Conservation (phyloP, 1,139 yeast genomes). For the Hansenula sp. region DNA sequence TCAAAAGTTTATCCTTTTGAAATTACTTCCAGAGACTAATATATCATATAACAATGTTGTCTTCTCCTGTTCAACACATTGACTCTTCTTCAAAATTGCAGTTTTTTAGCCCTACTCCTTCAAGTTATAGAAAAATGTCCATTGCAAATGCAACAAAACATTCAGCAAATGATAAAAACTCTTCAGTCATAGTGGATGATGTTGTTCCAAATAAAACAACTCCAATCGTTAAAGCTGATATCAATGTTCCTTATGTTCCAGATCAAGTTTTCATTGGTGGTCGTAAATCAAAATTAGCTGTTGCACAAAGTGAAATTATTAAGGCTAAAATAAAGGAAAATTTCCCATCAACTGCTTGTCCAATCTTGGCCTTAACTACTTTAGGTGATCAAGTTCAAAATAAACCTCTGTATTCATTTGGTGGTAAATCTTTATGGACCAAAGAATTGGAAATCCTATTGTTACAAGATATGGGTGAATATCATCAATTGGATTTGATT, state of each 20-base stretch:
- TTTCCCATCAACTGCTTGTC: constrained; percentile 63
- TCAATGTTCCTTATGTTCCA: constrained; percentile 20
- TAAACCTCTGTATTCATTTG: constrained; percentile 88
- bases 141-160: constrained; percentile 10
- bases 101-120: constrained; percentile 12
- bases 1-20: too few species aligned
- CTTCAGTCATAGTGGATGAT: constrained; percentile 20
- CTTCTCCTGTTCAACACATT: constrained; percentile 5
- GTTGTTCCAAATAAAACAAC: constrained; percentile 8
- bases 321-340: constrained; percentile 52
- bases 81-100: constrained; percentile 11
- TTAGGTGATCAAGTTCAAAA: constrained; percentile 86
- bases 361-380: constrained; percentile 77
- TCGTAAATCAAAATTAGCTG: constrained; percentile 82
- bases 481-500: constrained; percentile 75
- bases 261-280: constrained; percentile 61
- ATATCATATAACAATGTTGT: constrained; percentile 4
- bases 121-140: constrained; percentile 16
- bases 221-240: constrained; percentile 1
- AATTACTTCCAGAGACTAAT: too few species aligned
- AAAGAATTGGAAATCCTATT: constrained; percentile 84
- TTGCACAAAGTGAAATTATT: constrained; percentile 77
- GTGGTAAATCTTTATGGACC: constrained; percentile 96
- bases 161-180: constrained; percentile 14
- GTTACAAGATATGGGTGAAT: constrained; percentile 56